Conservation (phyloP, 169 alveolate species). For the Cystoisospora suis region DNA sequence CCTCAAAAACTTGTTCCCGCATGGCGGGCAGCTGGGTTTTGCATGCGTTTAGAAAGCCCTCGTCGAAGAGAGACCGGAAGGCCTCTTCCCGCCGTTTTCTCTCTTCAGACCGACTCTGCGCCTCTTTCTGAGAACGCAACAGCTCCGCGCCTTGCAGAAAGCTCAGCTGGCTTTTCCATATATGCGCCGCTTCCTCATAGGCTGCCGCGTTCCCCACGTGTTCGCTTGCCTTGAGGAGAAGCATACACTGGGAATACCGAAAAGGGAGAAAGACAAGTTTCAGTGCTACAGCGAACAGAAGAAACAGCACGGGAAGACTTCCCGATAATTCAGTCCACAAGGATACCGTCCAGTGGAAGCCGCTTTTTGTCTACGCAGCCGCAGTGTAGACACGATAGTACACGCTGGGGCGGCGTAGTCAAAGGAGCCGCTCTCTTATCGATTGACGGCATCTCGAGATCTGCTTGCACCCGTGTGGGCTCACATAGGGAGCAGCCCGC, state of each 20-base stretch:
- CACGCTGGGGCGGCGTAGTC: too few relatives aligned
- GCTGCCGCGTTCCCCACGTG: neutral
- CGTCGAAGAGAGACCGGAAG: neutral
- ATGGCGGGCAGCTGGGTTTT: neutral
- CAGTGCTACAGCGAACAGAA: too few relatives aligned
- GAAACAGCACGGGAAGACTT: neutral
- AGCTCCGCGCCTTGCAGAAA: neutral
- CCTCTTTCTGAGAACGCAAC: neutral
- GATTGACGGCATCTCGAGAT: too few relatives aligned
- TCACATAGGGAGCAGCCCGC: too few relatives aligned
- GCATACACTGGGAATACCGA: neutral
- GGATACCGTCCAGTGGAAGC: neutral
- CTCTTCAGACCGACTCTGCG: neutral
- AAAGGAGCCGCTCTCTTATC: too few relatives aligned
- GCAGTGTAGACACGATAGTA: too few relatives aligned
- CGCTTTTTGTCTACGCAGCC: neutral
- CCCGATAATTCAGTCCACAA: too few relatives aligned
- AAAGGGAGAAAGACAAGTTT: neutral
- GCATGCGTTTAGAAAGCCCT: neutral
- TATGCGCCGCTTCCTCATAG: neutral
- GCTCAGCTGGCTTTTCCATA: neutral
- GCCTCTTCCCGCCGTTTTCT: neutral
- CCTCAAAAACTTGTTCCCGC: neutral
- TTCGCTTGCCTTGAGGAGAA: slow-evolving; percentile 4
- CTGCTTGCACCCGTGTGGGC: too few relatives aligned